phyloP scores from a whole-genome alignment of 2,329 filamentous ascomycete species.

The Hymenoscyphus repandus region DNA sequence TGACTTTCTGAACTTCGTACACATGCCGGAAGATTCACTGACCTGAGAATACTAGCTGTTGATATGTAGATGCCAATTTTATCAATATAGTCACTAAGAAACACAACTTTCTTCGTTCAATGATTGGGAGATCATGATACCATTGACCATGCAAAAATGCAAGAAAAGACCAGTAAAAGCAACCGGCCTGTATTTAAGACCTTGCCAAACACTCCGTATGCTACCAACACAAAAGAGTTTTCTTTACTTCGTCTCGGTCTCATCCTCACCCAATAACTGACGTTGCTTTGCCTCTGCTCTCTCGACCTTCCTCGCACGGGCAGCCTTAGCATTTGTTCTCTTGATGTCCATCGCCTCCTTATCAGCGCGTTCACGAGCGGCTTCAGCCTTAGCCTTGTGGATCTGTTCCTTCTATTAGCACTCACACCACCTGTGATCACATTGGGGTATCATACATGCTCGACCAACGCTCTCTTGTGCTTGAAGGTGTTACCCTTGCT shows the following conservation, averaged over 20 bases:
- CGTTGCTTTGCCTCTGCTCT: constrained; percentile 89
- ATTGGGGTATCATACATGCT: constrained; percentile 76
- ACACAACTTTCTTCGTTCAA: constrained; percentile 1
- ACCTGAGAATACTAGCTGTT: too few species aligned
- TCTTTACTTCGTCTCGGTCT: constrained; percentile 32
- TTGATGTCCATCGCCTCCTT: constrained; percentile 99
- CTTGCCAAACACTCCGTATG: constrained; percentile 31
- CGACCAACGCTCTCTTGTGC: constrained; percentile 99
- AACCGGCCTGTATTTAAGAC: constrained; percentile 30
- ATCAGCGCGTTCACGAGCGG: constrained; percentile 88
- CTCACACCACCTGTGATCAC: constrained; percentile 10
- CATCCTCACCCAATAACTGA: constrained; percentile 66
- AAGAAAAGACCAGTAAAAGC: constrained; percentile 32
- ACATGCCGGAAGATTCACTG: too few species aligned
- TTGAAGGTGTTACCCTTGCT: constrained; percentile 99
- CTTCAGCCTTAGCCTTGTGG: constrained; percentile 99
- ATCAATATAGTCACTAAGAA: constrained; percentile 20
- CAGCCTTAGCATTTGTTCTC: constrained; percentile 99
- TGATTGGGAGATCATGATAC: constrained; percentile 29
- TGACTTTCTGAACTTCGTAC: too few species aligned
- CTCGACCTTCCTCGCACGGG: constrained; percentile 96
- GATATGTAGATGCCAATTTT: too few species aligned
- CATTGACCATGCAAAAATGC: constrained; percentile 33
- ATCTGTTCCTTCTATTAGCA: constrained; percentile 55
- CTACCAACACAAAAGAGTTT: constrained; percentile 27